phyloP scores from a whole-genome alignment of 805 yeast genomes.

The Cyberlindnera xylosilytica region DNA sequence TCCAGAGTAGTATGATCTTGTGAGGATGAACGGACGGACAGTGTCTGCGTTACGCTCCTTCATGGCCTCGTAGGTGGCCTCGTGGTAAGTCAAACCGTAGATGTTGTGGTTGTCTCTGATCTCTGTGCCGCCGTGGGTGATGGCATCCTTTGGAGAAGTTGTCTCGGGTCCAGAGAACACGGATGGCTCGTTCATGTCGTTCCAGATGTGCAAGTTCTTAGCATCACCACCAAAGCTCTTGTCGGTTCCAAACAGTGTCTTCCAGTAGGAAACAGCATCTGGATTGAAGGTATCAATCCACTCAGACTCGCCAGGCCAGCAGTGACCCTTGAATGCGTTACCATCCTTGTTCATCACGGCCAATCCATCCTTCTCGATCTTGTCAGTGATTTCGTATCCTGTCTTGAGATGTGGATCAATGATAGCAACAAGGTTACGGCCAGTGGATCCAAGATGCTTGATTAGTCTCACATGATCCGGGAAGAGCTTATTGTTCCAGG shows the following conservation, averaged over 20 bases:
- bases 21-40: constrained; percentile 77
- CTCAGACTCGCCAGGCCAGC: constrained; percentile 97
- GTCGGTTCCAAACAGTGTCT: constrained; percentile 45
- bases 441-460: constrained; percentile 58
- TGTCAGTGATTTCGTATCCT: constrained; percentile 62
- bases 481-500: constrained; percentile 78
- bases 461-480: constrained; percentile 75
- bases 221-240: constrained; percentile 44
- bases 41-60: constrained; percentile 44
- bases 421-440: constrained; percentile 78
- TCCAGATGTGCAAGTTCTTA: constrained; percentile 83
- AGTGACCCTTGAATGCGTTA: constrained; percentile 70
- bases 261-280: constrained; percentile 59
- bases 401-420: constrained; percentile 90
- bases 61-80: constrained; percentile 72
- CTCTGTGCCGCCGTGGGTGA: constrained; percentile 81
- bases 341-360: constrained; percentile 48
- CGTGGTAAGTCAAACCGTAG: constrained; percentile 77
- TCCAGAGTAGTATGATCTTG: constrained; percentile 86
- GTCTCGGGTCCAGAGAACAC: constrained; percentile 95
- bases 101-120: constrained; percentile 89
- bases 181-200: constrained; percentile 98
- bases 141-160: constrained; percentile 73
- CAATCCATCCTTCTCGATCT: constrained; percentile 38
- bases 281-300: constrained; percentile 90